Evolutionary conservation across 108 stramenopile genomes (phyloP), one percentile per base, ranked within the genome.

Genomic region (Skeletonema menzelii): DNA sequence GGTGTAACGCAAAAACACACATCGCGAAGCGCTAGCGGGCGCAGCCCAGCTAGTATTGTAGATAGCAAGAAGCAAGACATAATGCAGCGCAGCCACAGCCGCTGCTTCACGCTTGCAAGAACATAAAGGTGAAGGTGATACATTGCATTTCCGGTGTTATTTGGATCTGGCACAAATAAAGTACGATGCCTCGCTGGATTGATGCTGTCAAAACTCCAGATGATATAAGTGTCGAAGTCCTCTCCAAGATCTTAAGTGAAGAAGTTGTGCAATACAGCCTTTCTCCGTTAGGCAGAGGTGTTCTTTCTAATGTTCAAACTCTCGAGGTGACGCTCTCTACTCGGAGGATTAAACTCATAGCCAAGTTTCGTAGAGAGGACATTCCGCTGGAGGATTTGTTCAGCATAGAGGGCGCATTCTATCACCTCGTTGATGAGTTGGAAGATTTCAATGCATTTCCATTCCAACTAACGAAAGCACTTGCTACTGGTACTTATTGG

Each of bases 311-410:
- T 65, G 72, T 73, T 8, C 72, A 73, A 31, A 19, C 46, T 15
- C 72, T 73, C 35, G 56, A 31, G 4, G 63, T 73, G 14, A 65
- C 15, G 64, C 26, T 46, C 0, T 27, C 22, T 6, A 31, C 44
- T 30, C 0, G 56, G n/a, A 56, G 64, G 20, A 28, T 22, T 56
- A 56, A 30, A 58, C 65, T 73, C 27, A 12, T 73, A 2, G 72
- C 26, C 63, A 73, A 73, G 72, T 73, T 73, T 53, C 63, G 60
- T 12, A 73, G 65, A 27, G 42, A 56, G 20, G 72, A 73, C 27
- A 58, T 73, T 65, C 72, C 72, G 5, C 22, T 73, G 19, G 42
- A 40, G 8, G 72, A 73, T 49, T 73, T 73, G 27, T 73, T 73
- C 42, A 14, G 38, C n/a, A 64, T 73, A 10, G 72, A 73, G 38